Evolutionary conservation across 768 basidiomycete species (phyloP), one percentile per base, ranked within the genome.

Genomic region (Pisolithus albus): DNA sequence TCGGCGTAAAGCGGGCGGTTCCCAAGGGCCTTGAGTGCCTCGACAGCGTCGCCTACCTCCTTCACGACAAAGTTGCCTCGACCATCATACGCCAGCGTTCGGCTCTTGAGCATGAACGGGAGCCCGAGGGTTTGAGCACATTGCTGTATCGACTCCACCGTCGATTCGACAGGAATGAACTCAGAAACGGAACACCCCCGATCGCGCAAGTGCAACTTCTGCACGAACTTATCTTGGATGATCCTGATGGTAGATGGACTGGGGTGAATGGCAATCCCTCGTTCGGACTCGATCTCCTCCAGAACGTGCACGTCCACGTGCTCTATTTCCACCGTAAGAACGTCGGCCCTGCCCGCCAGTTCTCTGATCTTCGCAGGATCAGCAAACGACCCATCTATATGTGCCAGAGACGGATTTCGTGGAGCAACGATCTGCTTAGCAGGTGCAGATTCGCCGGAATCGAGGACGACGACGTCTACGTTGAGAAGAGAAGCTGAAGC

Each of bases 31-130:
- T 70, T 55, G 32, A 82, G 73, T 1, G 81, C 78, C 16, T 81
- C 73, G 44, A 72, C 68, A 2, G 74, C 74, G 30, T 86, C 74
- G 8, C 73, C 68, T 8, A 77, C 54, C 16, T 80, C 72, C 18
- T 76, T 75, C 26, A 98, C 63, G 34, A 85, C 84, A 60, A 80
- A 92, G 67, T 99, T 99, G 5, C 96, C 96, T 52, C 92, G 76
- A 3, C 96, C 96, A 62, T 98, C 95, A 65, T 99, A 99, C 0
- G 94, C 96, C 51, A 94, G 72, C 0, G 90, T 95, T n/a, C 91
- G 78, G 53, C 86, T 90, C 72, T 99, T 98, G 54, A 99, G 78
- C 94, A 99, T 96, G 45, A 96, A 70, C 0, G 95, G 94, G 9
- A 92, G 72, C 1, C 95, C 92, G 6, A 97, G 73, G 26, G 64